phyloP scores from a whole-genome alignment of 2,329 filamentous ascomycete genomes.

The Aspergillus flavus region DNA sequence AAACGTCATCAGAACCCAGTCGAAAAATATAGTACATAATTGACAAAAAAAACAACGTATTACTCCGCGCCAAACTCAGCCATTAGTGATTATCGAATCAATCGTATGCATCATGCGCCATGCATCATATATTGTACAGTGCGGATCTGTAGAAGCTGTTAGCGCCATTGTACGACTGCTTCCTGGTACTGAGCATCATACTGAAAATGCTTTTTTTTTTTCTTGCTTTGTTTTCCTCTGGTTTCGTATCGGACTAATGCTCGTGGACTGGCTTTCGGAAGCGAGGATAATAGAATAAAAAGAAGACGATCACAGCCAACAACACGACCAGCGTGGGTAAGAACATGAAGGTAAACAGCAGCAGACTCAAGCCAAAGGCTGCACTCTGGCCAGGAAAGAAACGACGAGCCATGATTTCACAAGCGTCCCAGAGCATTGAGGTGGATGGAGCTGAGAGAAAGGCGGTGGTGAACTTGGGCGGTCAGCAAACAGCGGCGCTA shows the following conservation, averaged over 20 bases:
- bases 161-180: background rate
- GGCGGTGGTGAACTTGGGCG: constrained; percentile 5
- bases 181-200: background rate
- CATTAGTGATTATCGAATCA: background rate
- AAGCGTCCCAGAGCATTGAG: constrained; percentile 19
- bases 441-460: background rate
- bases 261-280: constrained; percentile 20
- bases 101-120: background rate
- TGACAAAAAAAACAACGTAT: background rate
- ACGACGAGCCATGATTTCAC: constrained; percentile 33
- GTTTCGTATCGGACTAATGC: background rate
- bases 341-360: constrained; percentile 40
- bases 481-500: background rate
- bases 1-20: background rate
- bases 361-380: constrained; percentile 33
- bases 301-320: constrained; percentile 35
- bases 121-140: background rate
- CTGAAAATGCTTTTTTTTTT: background rate
- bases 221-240: too few relatives aligned
- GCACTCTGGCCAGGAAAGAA: constrained; percentile 30
- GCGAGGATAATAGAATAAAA: constrained; percentile 32
- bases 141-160: background rate
- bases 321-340: constrained; percentile 36
- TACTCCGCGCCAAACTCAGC: background rate
- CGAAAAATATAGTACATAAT: background rate